Conservation (phyloP, 208 protist species). For the Borovskyia barvae region DNA sequence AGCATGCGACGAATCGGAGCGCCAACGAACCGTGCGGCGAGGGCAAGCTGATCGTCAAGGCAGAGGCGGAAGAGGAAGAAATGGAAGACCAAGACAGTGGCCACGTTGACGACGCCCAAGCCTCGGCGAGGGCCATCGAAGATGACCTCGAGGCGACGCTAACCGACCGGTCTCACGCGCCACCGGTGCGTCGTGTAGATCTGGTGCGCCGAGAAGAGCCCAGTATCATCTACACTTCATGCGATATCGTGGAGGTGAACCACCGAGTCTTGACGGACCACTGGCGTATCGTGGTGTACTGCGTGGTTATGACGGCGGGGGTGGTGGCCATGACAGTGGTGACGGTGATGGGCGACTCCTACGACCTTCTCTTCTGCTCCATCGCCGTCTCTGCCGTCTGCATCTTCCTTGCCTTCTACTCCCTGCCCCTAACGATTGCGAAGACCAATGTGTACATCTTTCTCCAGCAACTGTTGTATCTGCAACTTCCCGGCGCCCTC, state of each 20-base stretch:
- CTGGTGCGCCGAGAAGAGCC: constrained; percentile 9
- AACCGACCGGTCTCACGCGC: no score
- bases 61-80: no score
- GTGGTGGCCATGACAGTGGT: constrained; percentile 34
- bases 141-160: no score
- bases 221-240: constrained; percentile 8
- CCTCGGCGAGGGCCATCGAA: no score
- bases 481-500: constrained; percentile 45
- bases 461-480: constrained; percentile 41
- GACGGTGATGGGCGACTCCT: constrained; percentile 29
- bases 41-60: no score
- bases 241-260: constrained; percentile 46
- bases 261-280: constrained; percentile 26
- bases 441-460: constrained; percentile 52
- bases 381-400: constrained; percentile 22
- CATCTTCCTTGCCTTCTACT: constrained; percentile 25
- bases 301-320: constrained; percentile 31
- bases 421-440: constrained; percentile 48
- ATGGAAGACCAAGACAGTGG: no score
- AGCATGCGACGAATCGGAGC: no score
- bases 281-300: constrained; percentile 39
- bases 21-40: no score
- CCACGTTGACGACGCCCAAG: no score
- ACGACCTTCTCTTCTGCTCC: constrained; percentile 24
- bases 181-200: not conserved